These are phyloP conservation scores for Boletus edulis DNA, from an alignment of 768 basidiomycete genomes.

Conservation along the genomic window DNA sequence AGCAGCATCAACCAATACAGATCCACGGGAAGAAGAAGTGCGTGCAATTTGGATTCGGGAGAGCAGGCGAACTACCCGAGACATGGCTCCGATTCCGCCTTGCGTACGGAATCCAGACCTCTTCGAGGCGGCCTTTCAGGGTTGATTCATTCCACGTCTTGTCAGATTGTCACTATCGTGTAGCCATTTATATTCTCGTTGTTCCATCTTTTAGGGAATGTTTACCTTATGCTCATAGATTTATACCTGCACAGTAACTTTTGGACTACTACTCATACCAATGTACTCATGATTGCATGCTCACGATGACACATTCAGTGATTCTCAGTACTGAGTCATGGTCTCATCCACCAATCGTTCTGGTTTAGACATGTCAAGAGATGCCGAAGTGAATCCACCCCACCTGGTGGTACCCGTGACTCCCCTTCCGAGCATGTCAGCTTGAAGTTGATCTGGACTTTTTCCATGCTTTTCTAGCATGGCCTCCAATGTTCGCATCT, in stretches of 20 bases:
- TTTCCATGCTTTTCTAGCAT: conserved; percentile 52
- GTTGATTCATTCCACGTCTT: conserved; percentile 21
- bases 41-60: conserved; percentile 43
- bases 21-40: conserved; percentile 44
- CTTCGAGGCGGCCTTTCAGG: conserved; percentile 35
- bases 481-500: conserved; percentile 57
- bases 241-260: conserved; percentile 5
- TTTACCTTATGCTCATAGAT: conserved; percentile 24
- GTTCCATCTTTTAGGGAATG: conserved; percentile 7
- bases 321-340: neutral
- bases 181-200: conserved; percentile 7
- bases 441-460: conserved; percentile 19
- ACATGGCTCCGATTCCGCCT: conserved; percentile 26
- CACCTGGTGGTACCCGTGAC: conserved; percentile 43
- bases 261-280: conserved; percentile 3
- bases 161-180: conserved; percentile 5
- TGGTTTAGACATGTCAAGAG: conserved; percentile 53
- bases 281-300: neutral
- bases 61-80: conserved; percentile 35
- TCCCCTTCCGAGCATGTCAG: conserved; percentile 27
- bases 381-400: conserved; percentile 52
- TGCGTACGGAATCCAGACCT: conserved; percentile 6
- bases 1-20: conserved; percentile 16
- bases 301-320: neutral
- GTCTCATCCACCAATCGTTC: conserved; percentile 55